Conservation (phyloP, 331 rosid species). For the Quercus phellos region DNA sequence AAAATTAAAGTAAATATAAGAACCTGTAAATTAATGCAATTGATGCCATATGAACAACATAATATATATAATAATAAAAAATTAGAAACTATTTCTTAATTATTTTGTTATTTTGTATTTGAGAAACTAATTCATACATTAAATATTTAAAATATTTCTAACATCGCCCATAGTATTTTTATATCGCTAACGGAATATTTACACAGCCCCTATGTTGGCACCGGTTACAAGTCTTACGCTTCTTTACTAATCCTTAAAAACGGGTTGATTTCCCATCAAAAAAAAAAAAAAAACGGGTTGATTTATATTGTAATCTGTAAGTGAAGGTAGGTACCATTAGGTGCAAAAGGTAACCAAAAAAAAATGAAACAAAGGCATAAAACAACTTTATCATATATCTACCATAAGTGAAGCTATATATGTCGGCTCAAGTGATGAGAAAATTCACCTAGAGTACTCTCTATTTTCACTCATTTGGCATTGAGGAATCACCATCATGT, state of each 20-base stretch:
- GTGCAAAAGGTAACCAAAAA: not conserved
- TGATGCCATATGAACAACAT: too few species aligned
- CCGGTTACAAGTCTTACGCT: not conserved
- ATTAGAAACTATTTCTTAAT: too few species aligned
- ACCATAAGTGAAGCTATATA: not conserved
- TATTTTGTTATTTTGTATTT: too few species aligned
- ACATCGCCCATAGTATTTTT: too few species aligned
- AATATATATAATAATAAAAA: too few species aligned
- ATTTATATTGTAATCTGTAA: not conserved
- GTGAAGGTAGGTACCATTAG: not conserved
- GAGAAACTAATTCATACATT: too few species aligned
- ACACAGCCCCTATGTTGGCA: too few species aligned
- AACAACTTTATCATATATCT: not conserved
- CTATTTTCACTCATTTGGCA: not conserved
- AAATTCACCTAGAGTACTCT: too few species aligned
- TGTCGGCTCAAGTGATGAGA: not conserved
- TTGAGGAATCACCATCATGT: slow-evolving; percentile 41
- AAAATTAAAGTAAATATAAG: too few species aligned
- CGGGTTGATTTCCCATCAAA: not conserved
- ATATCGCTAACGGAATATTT: too few species aligned
- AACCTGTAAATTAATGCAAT: too few species aligned
- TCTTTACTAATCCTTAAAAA: not conserved
- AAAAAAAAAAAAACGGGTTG: not conserved
- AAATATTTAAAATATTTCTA: too few species aligned
- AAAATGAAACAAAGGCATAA: not conserved